A percentile compares a stretch with the other conserved stretches of the same genome.
Conservation (phyloP, 441 rosid species). For the Dalechampia spathulata region DNA sequence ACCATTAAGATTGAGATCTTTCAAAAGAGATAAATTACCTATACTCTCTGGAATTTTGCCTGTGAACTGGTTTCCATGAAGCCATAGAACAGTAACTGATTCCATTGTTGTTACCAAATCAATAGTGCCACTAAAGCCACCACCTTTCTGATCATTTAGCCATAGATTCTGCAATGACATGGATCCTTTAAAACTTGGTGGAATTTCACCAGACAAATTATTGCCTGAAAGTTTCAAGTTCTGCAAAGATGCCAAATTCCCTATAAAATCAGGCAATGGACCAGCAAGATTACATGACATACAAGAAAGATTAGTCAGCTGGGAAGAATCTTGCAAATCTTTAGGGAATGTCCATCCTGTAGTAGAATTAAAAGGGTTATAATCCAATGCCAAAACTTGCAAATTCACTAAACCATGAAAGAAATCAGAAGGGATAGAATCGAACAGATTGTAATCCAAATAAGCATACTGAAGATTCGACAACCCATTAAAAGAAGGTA, state of each 20-base stretch:
- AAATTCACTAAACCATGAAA: conserved; percentile 43
- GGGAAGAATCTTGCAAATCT: conserved; percentile 41
- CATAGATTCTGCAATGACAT: conserved; percentile 44
- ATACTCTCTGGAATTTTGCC: conserved; percentile 53
- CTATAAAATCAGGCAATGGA: conserved; percentile 54
- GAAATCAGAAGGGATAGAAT: conserved; percentile 55
- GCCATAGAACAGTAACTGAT: conserved; percentile 47
- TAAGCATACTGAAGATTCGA: conserved; percentile 38
- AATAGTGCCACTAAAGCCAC: conserved; percentile 46
- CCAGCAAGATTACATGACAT: conserved; percentile 56
- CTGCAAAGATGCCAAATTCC: conserved; percentile 37
- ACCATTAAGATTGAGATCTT: conserved; percentile 51
- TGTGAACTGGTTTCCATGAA: conserved; percentile 65
- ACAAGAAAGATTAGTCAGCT: conserved; percentile 51
- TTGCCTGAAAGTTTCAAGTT: conserved; percentile 49
- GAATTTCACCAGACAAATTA: conserved; percentile 47
- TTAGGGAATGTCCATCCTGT: conserved; percentile 56
- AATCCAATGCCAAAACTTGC: conserved; percentile 57
- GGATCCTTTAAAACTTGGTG: conserved; percentile 31
- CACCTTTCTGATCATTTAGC: conserved; percentile 46
- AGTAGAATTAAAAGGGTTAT: conserved; percentile 41
- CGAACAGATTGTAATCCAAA: conserved; percentile 50
- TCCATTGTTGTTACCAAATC: conserved; percentile 47
- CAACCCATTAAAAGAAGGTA: conserved; percentile 54
- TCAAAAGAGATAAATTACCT: conserved; percentile 42